Evolutionary conservation across 2,329 filamentous ascomycete species (phyloP), one percentile per base, ranked within the genome.

Genomic region (Paecilomyces variotii): DNA sequence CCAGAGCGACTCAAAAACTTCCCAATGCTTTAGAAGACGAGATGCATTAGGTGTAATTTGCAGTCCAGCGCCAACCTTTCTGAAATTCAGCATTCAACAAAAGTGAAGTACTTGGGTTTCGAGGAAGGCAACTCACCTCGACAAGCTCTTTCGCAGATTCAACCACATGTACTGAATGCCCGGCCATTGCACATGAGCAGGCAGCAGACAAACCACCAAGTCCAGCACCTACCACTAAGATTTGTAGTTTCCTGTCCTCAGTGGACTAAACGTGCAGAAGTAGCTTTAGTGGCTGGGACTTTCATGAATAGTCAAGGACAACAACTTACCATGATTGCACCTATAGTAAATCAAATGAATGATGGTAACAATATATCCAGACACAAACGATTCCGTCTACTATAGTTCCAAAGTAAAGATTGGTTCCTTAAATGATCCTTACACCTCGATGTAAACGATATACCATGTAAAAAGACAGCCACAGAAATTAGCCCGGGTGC

Each of bases 1-100:
- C 67, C 68, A 70, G n/a, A 72, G 24, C 1, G 65, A 65, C 1
- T 61, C 53, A 0, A 65, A 63, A 0, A 72, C 64, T 3, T 65
- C n/a, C 50, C 50, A 52, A 28, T 52, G 19, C 24, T 14, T 26
- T 2, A 52, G 19, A 12, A 52, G 24, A 28, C 24, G 50, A 5
- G 50, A 52, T 5, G 24, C 26, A 26, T 52, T 52, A 11, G 50
- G 50, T 26, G 26, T 25, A 26, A 52, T 52, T 52, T 52, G 50
- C 2, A 52, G 9, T 26, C 50, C 50, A 27, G 50, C 50, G 5
- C 50, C 50, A 52, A 52, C 24, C 35, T 39, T 19, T 39, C 10
- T 39, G 3, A 3, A 1, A n/a, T n/a, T 39, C 14, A 39, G 35
- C 14, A 39, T 39, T n/a, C 14, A 6, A 14, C 6, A 11, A n/a